These are phyloP conservation scores for Kazachstania kunashirensis DNA, from an alignment of 805 yeast genomes.

Conservation along the genomic window DNA sequence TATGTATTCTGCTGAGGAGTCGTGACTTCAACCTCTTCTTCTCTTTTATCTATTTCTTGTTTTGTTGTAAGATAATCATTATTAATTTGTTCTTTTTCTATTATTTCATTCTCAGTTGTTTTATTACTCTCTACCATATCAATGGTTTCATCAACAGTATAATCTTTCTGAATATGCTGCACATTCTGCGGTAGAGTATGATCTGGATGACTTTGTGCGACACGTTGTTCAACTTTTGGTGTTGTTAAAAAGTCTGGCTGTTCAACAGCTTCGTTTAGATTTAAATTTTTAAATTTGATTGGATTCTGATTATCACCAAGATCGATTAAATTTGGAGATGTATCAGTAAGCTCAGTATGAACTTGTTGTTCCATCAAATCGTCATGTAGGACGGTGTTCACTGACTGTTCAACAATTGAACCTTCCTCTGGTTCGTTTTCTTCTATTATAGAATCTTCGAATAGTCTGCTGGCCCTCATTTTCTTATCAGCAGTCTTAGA, in stretches of 20 bases:
- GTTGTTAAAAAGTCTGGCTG: slow-evolving; percentile 27
- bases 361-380: too few relatives aligned
- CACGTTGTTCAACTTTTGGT: slow-evolving; percentile 13
- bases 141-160: too few relatives aligned
- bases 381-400: neutral
- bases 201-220: neutral
- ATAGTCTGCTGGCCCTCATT: slow-evolving; percentile 11
- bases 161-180: too few relatives aligned
- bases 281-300: neutral
- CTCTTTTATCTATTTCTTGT: too few relatives aligned
- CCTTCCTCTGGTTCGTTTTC: slow-evolving; percentile 16
- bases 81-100: too few relatives aligned
- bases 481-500: slow-evolving; percentile 24
- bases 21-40: too few relatives aligned
- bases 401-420: neutral
- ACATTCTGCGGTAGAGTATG: too few relatives aligned
- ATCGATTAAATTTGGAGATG: slow-evolving; percentile 33
- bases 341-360: neutral
- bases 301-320: slow-evolving; percentile 22
- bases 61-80: too few relatives aligned
- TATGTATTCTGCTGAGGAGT: too few relatives aligned
- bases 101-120: too few relatives aligned
- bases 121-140: too few relatives aligned
- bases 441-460: slow-evolving; percentile 15
- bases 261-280: slow-evolving; percentile 6